phyloP scores from a whole-genome alignment of 176 grass and related monocot species.

The Phoenix dactylifera region DNA sequence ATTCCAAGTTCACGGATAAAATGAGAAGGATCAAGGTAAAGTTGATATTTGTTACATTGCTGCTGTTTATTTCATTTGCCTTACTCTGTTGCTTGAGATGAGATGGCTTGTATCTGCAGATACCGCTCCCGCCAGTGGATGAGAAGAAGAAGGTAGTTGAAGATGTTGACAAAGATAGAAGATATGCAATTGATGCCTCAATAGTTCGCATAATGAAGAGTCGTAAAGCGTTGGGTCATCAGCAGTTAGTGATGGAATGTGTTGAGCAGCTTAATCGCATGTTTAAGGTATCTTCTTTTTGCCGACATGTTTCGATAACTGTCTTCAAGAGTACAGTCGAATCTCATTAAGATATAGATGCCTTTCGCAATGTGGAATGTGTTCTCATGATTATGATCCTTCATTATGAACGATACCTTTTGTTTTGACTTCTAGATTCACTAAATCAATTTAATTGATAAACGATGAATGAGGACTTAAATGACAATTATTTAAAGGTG shows the following conservation, averaged over 20 bases:
- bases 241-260: constrained; percentile 58
- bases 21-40: constrained; percentile 95
- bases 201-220: constrained; percentile 74
- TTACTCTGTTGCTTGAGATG: background rate
- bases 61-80: background rate
- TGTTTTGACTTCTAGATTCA: too few species aligned
- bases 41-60: background rate
- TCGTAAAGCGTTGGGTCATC: constrained; percentile 48
- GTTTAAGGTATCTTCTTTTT: constrained; percentile 57
- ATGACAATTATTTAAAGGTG: too few species aligned
- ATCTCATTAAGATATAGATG: too few species aligned
- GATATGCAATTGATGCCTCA: constrained; percentile 54
- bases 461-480: too few species aligned
- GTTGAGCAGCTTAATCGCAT: constrained; percentile 64
- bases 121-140: constrained; percentile 2
- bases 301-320: background rate
- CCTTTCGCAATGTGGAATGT: too few species aligned
- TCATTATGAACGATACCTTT: too few species aligned
- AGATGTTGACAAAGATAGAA: constrained; percentile 54
- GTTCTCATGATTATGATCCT: too few species aligned
- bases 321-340: too few species aligned
- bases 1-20: constrained; percentile 87
- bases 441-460: too few species aligned
- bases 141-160: constrained; percentile 14
- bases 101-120: background rate